Evolutionary conservation across 2,329 filamentous ascomycete species (phyloP), one percentile per base, ranked within the genome.

Genomic region (Fusarium palustre): DNA sequence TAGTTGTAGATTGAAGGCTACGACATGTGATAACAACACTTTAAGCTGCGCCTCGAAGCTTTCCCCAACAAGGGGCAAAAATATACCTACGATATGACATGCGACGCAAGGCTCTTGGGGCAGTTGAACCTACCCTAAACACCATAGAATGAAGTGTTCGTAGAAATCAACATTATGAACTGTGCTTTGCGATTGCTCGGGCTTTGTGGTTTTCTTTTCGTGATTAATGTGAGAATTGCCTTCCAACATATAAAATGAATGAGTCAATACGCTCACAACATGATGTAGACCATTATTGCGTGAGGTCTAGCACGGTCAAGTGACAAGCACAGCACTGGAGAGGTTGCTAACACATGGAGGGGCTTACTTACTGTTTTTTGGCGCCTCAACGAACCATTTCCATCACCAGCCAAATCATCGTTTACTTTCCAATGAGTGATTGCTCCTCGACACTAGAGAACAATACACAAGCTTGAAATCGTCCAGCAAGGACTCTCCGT

Each of bases 291-390:
- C 10, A 18, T 28, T 39, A 12, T 28, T 28, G 15, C 22, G 15
- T 13, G 18, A 11, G 33, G 43, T 25, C 20, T 39, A 48, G 20
- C 34, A 47, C 16, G 48, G 64, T 70, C 69, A 72, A 73, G 71
- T 72, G 71, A 70, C 60, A 62, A 30, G 41, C 20, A 12, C 10
- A 43, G 9, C 15, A 12, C 5, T 22, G 11, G 38, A 31, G 36
- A 28, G 42, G 16, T 34, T 36, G 24, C 59, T 25, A 28, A 13
- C 36, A 57, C 43, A 59, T n/a, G n/a, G n/a, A n/a, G 38, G 34
- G 24, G 54, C 39, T 45, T 28, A 28, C 5, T 41, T 24, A 57
- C 55, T n/a, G n/a, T n/a, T n/a, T n/a, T 58, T 72, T 68, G 70
- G 66, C 69, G 66, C 38, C 48, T 15, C 31, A 66, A 67, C 47